Percentiles rank a stretch among this genome's conserved stretches.
These are phyloP conservation scores for Yamadazyma trypodendri DNA, from an alignment of 1,139 yeast genomes.

Conservation along the genomic window DNA sequence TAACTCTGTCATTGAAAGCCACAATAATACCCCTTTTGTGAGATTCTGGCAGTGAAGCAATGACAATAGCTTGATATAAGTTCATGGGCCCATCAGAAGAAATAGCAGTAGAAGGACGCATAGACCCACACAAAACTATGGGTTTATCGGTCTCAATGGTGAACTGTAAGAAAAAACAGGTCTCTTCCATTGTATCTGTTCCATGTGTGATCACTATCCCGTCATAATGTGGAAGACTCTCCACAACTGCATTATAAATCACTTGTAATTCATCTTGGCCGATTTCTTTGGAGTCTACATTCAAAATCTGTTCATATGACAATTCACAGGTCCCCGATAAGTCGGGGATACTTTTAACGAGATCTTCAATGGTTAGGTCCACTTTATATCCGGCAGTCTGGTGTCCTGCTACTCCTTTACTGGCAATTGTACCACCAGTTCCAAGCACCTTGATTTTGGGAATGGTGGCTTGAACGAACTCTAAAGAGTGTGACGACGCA, in stretches of 20 bases:
- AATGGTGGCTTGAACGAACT: conserved; percentile 11
- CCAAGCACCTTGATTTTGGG: conserved; percentile 60
- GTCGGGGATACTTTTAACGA: conserved; percentile 59
- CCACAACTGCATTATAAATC: conserved; percentile 41
- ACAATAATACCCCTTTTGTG: conserved; percentile 61
- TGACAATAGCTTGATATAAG: conserved; percentile 65
- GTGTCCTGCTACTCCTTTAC: conserved; percentile 54
- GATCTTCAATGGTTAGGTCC: conserved; percentile 63
- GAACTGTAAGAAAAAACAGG: conserved; percentile 64
- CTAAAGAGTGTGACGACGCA: conserved; percentile 14
- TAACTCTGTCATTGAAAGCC: conserved; percentile 64
- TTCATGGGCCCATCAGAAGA: conserved; percentile 76
- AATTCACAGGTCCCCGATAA: conserved; percentile 55
- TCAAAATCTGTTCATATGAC: conserved; percentile 64
- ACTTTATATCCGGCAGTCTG: conserved; percentile 71
- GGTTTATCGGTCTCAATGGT: conserved; percentile 59
- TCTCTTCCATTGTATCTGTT: conserved; percentile 71
- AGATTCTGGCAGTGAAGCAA: conserved; percentile 53
- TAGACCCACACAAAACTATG: conserved; percentile 66
- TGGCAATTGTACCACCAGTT: conserved; percentile 75
- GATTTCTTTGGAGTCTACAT: conserved; percentile 64
- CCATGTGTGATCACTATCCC: conserved; percentile 71
- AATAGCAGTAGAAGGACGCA: conserved; percentile 70
- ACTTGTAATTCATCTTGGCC: conserved; percentile 38
- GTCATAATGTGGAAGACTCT: conserved; percentile 47